Evolutionary conservation across 495 filamentous ascomycete species (phyloP).

Genomic region (Xylaria flabelliformis): DNA sequence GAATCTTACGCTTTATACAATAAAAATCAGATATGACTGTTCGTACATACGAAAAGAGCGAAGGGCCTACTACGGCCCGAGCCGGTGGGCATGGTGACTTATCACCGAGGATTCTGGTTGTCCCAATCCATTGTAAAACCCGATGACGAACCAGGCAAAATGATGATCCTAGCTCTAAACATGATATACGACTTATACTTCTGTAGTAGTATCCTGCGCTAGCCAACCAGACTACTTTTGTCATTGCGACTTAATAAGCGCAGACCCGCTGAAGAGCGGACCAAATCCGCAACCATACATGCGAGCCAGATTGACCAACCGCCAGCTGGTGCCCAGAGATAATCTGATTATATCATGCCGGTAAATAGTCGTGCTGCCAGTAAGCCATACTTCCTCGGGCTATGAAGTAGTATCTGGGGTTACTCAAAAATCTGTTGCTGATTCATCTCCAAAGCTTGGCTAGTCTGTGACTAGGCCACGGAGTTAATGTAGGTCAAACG

Average conservation of each 20-base stretch:
- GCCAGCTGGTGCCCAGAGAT: background rate
- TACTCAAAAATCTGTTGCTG: background rate
- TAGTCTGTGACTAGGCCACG: background rate
- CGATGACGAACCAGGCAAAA: constrained; percentile 17
- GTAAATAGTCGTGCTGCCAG: background rate
- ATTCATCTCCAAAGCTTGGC: background rate
- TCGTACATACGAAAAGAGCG: background rate
- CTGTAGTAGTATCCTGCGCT: background rate
- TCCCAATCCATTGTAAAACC: background rate
- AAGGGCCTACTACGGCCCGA: background rate
- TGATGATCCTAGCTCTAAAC: constrained; percentile 2
- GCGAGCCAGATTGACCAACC: background rate
- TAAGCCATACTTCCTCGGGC: background rate
- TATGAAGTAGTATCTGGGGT: background rate
- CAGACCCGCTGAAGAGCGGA: background rate
- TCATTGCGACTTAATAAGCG: constrained; percentile 4
- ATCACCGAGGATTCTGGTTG: background rate
- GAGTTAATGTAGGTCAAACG: background rate
- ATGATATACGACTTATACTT: background rate
- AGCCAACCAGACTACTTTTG: constrained; percentile 1
- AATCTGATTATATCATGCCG: background rate
- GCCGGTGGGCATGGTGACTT: constrained; percentile 5
- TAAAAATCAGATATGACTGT: background rate
- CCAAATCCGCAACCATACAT: background rate
- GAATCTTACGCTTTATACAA: background rate